Evolutionary conservation across 495 filamentous ascomycete species (phyloP).

Genomic region (Lepraria neglecta): DNA sequence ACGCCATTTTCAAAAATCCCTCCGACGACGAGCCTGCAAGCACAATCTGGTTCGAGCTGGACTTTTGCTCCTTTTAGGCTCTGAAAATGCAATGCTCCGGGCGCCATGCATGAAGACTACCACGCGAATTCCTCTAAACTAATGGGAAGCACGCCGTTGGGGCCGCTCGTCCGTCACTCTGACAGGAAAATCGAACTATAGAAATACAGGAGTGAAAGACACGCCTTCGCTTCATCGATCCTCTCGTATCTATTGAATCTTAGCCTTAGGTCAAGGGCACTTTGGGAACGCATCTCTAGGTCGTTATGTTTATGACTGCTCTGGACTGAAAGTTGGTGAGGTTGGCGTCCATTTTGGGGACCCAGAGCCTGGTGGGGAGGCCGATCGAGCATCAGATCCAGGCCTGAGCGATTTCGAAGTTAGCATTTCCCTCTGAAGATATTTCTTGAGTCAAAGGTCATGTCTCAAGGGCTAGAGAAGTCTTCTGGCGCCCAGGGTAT

Average conservation of each 20-base stretch:
- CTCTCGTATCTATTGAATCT: neutral
- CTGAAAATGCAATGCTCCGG: constrained; percentile 9
- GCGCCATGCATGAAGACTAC: constrained; percentile 12
- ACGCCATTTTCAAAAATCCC: constrained; percentile 5
- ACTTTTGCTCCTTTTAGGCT: neutral
- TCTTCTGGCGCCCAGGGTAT: no score
- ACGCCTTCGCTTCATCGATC: neutral
- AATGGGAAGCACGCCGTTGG: neutral
- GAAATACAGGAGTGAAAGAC: constrained; percentile 7
- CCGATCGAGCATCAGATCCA: constrained; percentile 15
- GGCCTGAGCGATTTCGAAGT: neutral
- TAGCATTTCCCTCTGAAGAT: no score
- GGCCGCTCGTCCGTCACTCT: neutral
- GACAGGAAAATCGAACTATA: neutral
- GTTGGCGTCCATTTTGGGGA: constrained; percentile 17
- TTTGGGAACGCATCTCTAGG: neutral
- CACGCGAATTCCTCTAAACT: neutral
- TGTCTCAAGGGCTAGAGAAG: no score
- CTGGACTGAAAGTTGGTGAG: constrained; percentile 16
- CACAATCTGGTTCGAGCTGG: constrained; percentile 7
- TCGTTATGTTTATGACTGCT: constrained; percentile 1
- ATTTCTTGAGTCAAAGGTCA: no score
- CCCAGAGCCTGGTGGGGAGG: constrained; percentile 12
- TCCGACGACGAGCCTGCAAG: neutral
- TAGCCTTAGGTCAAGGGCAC: neutral